phyloP scores from a whole-genome alignment of 306 rosid genomes.

The Casuarina equisetifolia region DNA sequence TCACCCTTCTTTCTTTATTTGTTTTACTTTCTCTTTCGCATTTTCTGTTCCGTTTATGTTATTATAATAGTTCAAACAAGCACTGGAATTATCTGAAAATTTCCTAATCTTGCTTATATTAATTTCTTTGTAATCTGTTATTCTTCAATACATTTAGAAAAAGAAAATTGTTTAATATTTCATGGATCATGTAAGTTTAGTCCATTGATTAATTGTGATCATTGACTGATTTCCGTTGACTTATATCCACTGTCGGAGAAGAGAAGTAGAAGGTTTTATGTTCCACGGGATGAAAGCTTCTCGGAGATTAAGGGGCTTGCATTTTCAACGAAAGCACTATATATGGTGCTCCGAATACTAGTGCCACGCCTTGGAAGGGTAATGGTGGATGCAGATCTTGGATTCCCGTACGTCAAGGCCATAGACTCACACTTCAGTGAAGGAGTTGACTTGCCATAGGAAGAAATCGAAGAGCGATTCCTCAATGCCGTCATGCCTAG shows the following conservation, averaged over 20 bases:
- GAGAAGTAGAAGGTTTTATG: constrained; percentile 42
- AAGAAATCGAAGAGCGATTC: constrained; percentile 2
- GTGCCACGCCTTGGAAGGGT: constrained; percentile 37
- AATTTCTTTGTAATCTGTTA: too few species aligned
- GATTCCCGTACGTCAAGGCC: constrained; percentile 43
- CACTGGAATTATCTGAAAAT: too few species aligned
- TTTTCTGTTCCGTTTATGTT: too few species aligned
- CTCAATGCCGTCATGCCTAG: constrained; percentile 31
- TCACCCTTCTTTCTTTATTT: too few species aligned
- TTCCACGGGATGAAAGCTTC: constrained; percentile 73
- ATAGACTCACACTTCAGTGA: constrained; percentile 49
- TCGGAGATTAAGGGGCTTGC: constrained; percentile 48
- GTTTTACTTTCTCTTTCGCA: too few species aligned
- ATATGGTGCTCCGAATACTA: constrained; percentile 46
- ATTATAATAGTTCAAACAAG: too few species aligned
- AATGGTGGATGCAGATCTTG: constrained; percentile 20
- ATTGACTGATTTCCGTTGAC: too few species aligned
- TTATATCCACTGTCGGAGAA: constrained; percentile 55
- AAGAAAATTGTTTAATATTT: too few species aligned
- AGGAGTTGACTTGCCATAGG: constrained; percentile 32
- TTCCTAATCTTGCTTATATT: too few species aligned
- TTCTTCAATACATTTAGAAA: too few species aligned
- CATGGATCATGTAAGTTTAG: too few species aligned
- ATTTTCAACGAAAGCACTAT: constrained; percentile 35
- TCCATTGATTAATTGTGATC: too few species aligned